These are phyloP conservation scores for Tilletia horrida DNA, from an alignment of 1,284 basidiomycete genomes.

Conservation along the genomic window DNA sequence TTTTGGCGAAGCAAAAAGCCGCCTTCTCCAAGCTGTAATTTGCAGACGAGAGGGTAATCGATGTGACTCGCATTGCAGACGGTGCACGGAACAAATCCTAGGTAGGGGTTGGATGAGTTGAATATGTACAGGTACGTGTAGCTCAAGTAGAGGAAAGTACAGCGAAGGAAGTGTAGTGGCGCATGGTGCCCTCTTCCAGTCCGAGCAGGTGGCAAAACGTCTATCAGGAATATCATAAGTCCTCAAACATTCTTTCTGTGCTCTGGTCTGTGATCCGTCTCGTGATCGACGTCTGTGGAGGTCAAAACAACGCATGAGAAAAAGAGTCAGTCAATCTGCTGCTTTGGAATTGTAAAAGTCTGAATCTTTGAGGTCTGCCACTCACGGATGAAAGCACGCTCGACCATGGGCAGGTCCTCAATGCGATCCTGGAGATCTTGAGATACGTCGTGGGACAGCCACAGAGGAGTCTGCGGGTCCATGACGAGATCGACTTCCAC, in stretches of 20 bases:
- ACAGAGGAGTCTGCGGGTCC: constrained; percentile 79
- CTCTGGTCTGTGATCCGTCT: constrained; percentile 42
- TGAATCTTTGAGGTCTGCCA: background rate
- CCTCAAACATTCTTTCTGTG: constrained; percentile 32
- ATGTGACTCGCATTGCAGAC: no score
- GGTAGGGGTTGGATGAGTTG: no score
- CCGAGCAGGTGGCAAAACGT: no score
- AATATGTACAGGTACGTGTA: no score
- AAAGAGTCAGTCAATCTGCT: background rate
- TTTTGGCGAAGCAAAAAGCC: constrained; percentile 56
- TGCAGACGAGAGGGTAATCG: no score
- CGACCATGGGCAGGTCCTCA: constrained; percentile 84
- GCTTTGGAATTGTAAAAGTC: background rate
- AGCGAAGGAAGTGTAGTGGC: no score
- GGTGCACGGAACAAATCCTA: no score
- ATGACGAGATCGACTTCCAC: constrained; percentile 95
- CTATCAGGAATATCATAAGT: no score
- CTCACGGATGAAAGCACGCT: constrained; percentile 54
- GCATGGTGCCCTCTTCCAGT: no score
- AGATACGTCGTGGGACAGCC: constrained; percentile 86
- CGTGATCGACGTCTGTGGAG: constrained; percentile 35
- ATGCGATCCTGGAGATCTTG: constrained; percentile 91
- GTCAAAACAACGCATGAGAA: background rate
- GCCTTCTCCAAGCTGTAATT: constrained; percentile 49
- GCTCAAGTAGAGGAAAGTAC: no score